Evolutionary conservation across 176 grass and related monocot genomes (phyloP), one percentile per base, ranked within the genome.

Genomic region (Hordeum vulgare): DNA sequence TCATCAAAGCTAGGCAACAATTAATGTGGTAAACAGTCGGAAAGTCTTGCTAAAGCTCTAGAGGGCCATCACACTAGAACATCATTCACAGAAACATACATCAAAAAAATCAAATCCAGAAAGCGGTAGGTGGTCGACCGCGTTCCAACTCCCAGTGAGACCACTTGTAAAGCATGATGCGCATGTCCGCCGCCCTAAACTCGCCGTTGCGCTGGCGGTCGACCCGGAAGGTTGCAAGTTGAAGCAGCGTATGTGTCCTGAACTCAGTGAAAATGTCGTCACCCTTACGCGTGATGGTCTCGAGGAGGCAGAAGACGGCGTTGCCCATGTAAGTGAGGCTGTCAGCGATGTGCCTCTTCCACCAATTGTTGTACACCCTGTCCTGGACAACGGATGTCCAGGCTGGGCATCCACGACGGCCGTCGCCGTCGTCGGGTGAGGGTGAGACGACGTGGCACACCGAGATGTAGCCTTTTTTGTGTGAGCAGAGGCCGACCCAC

Each of bases 241-340:
- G 25, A 6, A 82, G 36, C 56, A 73, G 37, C 37, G 73, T 82
- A 25, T 1, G 28, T 14, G 4, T 7, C 36, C 5, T 7, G 10
- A 3, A 12, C 0, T 8, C 2, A 1, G n/a, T 66, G 15, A 2
- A 29, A 34, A 2, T 59, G 0, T 12, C 3, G 3, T 36, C 0
- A 6, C 58, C 3, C 67, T 21, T 4, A 11, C 17, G 18, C 18
- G 7, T 61, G 11, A 83, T 3, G 1, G 37, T 74, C 39, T 83
- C 68, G 1, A 34, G 56, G 0, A 74, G 69, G 5, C 81, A 83
- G 56, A 74, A 74, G 20, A 23, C 11, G 56, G 68, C 11, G 26
- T 74, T 25, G 56, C 81, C 81, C 69, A 74, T 62, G 25, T 83
- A 62, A 8, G n/a, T 15, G 51, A 82, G 61, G 41, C 5, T 80